phyloP scores from a whole-genome alignment of 306 rosid genomes.

The Begonia masoniana region DNA sequence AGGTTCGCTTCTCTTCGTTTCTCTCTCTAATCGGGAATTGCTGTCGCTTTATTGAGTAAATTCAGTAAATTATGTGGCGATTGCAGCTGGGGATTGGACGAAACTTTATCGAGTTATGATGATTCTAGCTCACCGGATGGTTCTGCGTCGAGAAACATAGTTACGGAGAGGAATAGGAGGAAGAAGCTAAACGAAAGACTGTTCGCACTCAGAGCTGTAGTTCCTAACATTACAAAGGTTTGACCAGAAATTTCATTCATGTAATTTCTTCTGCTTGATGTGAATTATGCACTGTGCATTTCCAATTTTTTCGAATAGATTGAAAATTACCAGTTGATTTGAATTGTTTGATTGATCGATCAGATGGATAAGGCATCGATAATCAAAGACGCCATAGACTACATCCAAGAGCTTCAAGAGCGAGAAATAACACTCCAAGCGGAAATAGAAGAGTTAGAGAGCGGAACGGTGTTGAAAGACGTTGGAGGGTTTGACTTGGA shows the following conservation, averaged over 20 bases:
- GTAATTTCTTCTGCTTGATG: too few relatives aligned
- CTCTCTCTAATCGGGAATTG: too few relatives aligned
- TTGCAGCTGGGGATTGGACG: slow-evolving; percentile 65
- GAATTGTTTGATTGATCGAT: neutral
- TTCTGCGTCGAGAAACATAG: slow-evolving; percentile 75
- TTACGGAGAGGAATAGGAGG: slow-evolving; percentile 83
- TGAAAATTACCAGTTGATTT: too few relatives aligned
- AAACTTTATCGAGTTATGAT: slow-evolving; percentile 43
- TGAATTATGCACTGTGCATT: too few relatives aligned
- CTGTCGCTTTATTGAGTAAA: too few relatives aligned
- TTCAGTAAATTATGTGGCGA: too few relatives aligned
- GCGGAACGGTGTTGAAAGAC: slow-evolving; percentile 32
- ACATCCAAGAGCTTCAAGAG: slow-evolving; percentile 67
- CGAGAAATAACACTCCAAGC: slow-evolving; percentile 58
- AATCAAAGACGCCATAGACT: slow-evolving; percentile 80
- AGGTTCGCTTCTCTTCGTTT: too few relatives aligned
- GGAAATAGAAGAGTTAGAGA: slow-evolving; percentile 69
- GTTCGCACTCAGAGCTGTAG: slow-evolving; percentile 88
- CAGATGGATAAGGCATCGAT: slow-evolving; percentile 99
- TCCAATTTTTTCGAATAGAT: too few relatives aligned
- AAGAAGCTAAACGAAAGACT: slow-evolving; percentile 86
- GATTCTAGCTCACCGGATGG: slow-evolving; percentile 98
- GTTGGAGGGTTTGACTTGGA: slow-evolving; percentile 17
- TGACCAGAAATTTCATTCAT: too few relatives aligned
- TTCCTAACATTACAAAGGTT: slow-evolving; percentile 82